A percentile compares a stretch with the other conserved stretches of the same genome.
Evolutionary conservation across 2,329 filamentous ascomycete species (phyloP).

Genomic region (Colletotrichum brevisporum): DNA sequence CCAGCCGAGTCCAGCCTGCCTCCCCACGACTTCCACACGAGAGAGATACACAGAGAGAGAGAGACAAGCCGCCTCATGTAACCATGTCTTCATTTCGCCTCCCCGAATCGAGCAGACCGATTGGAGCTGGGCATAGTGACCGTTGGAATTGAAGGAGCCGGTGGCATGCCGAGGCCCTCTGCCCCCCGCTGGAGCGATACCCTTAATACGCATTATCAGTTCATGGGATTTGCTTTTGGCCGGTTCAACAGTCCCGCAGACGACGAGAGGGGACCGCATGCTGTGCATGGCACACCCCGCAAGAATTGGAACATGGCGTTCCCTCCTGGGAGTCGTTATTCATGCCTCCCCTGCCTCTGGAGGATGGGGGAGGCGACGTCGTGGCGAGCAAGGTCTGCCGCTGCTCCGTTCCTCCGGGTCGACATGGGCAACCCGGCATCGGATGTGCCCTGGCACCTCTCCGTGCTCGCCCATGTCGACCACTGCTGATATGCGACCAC

Average conservation of each 20-base stretch:
- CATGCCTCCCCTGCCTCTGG: slow-evolving; percentile 10
- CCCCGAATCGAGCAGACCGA: slow-evolving; percentile 26
- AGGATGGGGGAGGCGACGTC: slow-evolving; percentile 20
- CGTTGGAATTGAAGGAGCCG: neutral
- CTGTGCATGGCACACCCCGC: slow-evolving; percentile 1
- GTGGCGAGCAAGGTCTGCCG: slow-evolving; percentile 35
- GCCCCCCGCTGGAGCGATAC: neutral
- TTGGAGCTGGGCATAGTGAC: slow-evolving; percentile 8
- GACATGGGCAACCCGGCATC: slow-evolving; percentile 39
- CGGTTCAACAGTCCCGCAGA: neutral
- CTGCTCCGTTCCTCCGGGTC: slow-evolving; percentile 34
- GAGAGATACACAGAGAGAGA: too few species aligned
- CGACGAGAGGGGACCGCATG: neutral
- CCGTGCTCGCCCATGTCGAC: slow-evolving; percentile 18
- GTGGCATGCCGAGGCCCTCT: neutral
- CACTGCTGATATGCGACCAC: slow-evolving; percentile 17
- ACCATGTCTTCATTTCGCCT: slow-evolving; percentile 1
- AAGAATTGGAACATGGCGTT: slow-evolving; percentile 17
- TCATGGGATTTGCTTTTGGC: slow-evolving; percentile 25
- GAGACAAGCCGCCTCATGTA: slow-evolving; percentile 7
- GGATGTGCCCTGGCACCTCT: slow-evolving; percentile 34
- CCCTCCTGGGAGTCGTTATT: slow-evolving; percentile 5
- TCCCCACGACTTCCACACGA: too few species aligned
- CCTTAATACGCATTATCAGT: slow-evolving; percentile 27
- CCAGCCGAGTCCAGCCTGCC: too few species aligned